Evolutionary conservation across 495 filamentous ascomycete species (phyloP).

Genomic region (Daldinia loculata): DNA sequence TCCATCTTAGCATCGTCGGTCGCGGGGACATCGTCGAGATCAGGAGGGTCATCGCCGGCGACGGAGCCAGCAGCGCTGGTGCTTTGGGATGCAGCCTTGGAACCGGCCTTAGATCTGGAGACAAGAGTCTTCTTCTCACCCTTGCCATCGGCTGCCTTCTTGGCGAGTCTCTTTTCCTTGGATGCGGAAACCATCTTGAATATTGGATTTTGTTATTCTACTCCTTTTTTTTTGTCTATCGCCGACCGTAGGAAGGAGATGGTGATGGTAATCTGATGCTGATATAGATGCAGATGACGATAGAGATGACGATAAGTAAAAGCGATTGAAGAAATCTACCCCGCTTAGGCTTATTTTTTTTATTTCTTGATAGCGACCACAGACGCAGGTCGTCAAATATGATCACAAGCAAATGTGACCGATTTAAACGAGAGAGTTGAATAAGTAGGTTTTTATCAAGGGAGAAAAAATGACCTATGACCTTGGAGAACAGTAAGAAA

Average conservation of each 20-base stretch:
- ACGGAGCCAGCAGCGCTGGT: slow-evolving; percentile 71
- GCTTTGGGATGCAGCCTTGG: slow-evolving; percentile 69
- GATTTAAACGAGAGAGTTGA: neutral
- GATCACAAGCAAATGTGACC: slow-evolving; percentile 41
- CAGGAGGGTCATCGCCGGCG: slow-evolving; percentile 72
- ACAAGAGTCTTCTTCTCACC: slow-evolving; percentile 76
- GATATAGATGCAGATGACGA: no score
- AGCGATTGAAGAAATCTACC: slow-evolving; percentile 30
- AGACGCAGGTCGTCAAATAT: neutral
- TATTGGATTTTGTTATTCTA: neutral
- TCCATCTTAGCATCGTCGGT: slow-evolving; percentile 76
- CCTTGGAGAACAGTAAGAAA: neutral
- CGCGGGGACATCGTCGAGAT: slow-evolving; percentile 70
- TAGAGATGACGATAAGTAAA: slow-evolving; percentile 1
- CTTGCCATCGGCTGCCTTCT: slow-evolving; percentile 81
- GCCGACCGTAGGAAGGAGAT: slow-evolving; percentile 12
- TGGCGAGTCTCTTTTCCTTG: slow-evolving; percentile 96
- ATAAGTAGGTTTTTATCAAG: slow-evolving; percentile 7
- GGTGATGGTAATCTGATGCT: neutral
- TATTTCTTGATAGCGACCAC: slow-evolving; percentile 11
- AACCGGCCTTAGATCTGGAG: slow-evolving; percentile 71
- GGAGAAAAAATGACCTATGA: neutral
- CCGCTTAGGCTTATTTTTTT: slow-evolving; percentile 26
- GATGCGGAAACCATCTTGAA: slow-evolving; percentile 87
- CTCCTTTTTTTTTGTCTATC: slow-evolving; percentile 25